Percentiles rank a stretch among this genome's conserved stretches.
phyloP scores from a whole-genome alignment of 2,329 filamentous ascomycete species.

The Botrytis medusae region DNA sequence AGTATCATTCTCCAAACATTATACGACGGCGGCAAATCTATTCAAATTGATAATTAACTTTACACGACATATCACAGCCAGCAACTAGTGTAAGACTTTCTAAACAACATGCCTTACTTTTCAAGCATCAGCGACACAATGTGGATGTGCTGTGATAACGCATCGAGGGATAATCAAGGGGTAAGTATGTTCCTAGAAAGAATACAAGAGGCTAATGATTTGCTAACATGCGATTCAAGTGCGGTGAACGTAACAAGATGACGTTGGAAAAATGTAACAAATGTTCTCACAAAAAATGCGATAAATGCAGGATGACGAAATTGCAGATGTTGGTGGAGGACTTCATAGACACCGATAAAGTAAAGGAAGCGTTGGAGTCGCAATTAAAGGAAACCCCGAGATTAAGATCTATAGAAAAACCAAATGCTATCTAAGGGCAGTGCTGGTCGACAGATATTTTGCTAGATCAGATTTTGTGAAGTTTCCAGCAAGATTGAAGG shows the following conservation, averaged over 20 bases:
- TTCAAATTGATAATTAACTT: neutral
- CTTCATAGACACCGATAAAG: neutral
- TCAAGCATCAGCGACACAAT: slow-evolving; percentile 11
- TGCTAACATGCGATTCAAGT: slow-evolving; percentile 3
- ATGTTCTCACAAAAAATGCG: neutral
- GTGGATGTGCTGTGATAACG: slow-evolving; percentile 1
- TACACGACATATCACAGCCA: neutral
- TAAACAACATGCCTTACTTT: slow-evolving; percentile 10
- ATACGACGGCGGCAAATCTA: neutral
- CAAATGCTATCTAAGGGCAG: neutral
- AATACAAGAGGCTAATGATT: no score
- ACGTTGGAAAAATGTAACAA: neutral
- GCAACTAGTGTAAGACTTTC: neutral
- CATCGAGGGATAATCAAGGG: no score
- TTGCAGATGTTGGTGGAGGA: neutral
- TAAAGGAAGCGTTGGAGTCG: neutral
- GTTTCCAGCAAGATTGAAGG: neutral
- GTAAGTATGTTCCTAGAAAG: neutral
- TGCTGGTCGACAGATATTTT: neutral
- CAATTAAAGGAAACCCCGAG: neutral
- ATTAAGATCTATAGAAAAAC: neutral
- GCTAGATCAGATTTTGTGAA: neutral
- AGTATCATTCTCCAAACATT: neutral
- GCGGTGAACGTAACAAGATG: slow-evolving; percentile 10
- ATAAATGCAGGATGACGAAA: neutral